These are phyloP conservation scores for Cryptococcus hybrid DNA, from an alignment of 1,284 basidiomycete species.

Conservation along the genomic window DNA sequence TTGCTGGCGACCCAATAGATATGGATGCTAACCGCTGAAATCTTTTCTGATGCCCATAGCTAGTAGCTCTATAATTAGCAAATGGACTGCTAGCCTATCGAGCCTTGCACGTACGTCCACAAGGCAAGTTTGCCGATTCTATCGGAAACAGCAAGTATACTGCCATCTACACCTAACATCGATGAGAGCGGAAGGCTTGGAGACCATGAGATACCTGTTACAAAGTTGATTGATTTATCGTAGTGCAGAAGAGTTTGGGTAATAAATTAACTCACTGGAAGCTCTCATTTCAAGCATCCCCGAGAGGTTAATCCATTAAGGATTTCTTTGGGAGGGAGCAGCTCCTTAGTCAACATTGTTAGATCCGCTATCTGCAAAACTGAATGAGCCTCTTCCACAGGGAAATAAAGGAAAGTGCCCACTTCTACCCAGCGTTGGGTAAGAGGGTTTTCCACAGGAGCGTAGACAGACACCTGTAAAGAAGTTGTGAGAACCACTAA, in stretches of 20 bases:
- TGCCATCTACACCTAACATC: slow-evolving; percentile 28
- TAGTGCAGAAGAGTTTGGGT: background rate
- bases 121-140: slow-evolving; percentile 30
- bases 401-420: background rate
- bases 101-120: slow-evolving; percentile 26
- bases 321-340: slow-evolving; percentile 6
- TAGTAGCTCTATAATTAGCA: no score
- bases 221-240: no score
- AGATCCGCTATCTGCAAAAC: slow-evolving; percentile 30
- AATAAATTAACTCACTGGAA: slow-evolving; percentile 14
- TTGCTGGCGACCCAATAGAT: no score
- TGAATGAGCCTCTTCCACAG: background rate
- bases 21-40: no score
- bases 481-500: slow-evolving; percentile 28
- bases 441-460: slow-evolving; percentile 11
- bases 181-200: slow-evolving; percentile 7
- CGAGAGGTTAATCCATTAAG: slow-evolving; percentile 4
- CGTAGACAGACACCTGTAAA: slow-evolving; percentile 34
- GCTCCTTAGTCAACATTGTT: slow-evolving; percentile 17
- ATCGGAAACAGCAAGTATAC: slow-evolving; percentile 36
- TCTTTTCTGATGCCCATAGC: no score
- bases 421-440: background rate
- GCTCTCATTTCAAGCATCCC: slow-evolving; percentile 25
- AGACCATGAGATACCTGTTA: slow-evolving; percentile 36
- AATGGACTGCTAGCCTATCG: no score